These are phyloP conservation scores for Marchantia polymorpha DNA, from an alignment of 225 moss, liverwort and hornwort genomes.

Conservation along the genomic window DNA sequence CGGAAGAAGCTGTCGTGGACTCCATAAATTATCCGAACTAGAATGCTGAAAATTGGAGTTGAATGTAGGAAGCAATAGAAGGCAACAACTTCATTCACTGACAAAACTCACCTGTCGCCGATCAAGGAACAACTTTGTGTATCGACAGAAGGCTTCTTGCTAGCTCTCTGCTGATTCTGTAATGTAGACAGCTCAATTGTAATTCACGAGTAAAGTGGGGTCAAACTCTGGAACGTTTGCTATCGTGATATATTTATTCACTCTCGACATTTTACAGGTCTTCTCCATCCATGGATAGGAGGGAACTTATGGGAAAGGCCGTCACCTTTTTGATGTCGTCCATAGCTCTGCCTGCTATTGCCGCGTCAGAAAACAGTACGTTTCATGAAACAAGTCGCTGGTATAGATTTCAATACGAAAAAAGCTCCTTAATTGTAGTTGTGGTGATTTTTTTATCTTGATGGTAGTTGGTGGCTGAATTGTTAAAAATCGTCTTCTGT, in stretches of 20 bases:
- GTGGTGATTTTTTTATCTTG: not conserved
- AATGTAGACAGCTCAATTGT: not conserved
- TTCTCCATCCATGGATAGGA: conserved; percentile 21
- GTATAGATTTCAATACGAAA: too few species aligned
- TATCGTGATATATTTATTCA: too few species aligned
- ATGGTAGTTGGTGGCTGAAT: not conserved
- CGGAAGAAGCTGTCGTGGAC: too few species aligned
- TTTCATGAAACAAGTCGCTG: not conserved
- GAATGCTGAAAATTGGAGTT: not conserved
- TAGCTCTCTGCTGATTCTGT: not conserved
- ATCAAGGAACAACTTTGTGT: not conserved
- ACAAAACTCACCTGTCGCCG: not conserved
- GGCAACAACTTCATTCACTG: not conserved
- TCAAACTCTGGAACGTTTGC: not conserved
- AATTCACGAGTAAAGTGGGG: not conserved
- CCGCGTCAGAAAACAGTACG: conserved; percentile 15
- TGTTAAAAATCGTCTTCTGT: not conserved
- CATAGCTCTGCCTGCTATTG: conserved; percentile 27
- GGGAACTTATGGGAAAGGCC: conserved; percentile 33
- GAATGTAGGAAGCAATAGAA: not conserved
- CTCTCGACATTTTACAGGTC: not conserved
- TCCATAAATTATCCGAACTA: not conserved
- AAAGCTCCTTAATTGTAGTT: not conserved
- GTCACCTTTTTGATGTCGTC: conserved; percentile 21
- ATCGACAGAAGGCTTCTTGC: not conserved